Base-by-base conservation (phyloP, 2,329 filamentous ascomycete genomes). In the Hymenoscyphus linearis region DNA sequence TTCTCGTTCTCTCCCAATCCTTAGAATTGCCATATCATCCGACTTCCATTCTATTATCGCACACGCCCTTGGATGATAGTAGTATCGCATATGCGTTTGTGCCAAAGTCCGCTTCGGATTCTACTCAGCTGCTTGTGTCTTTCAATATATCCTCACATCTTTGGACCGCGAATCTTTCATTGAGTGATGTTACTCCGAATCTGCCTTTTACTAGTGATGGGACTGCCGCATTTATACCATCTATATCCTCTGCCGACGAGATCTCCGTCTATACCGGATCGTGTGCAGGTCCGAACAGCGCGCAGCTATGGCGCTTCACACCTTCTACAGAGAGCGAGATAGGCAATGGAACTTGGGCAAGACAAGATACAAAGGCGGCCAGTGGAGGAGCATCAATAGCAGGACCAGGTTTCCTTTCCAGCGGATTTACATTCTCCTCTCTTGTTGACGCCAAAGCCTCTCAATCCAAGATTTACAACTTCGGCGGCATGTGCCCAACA, bases 401-500 rank as follows among this genome's bases (percentile, higher is more conserved):
- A 25, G 63, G 75, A 31, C 73, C 73, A 52, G 81, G 78, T 25
- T 86, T 80, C 64, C 77, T 89, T 27, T 80, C 81, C 2, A 76
- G 76, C 9, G 83, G 60, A 16, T 70, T 74, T 57, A 67, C 62
- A 52, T 74, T 74, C 60, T 72, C 71, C 6, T 66, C 64, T 13
- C 35, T 71, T 0, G 67, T 70, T 13, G 53, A 67, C 10, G 66
- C 65, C n/a, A 68, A 71, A 65, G 67, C 66, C 31, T 69, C 68
- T 18, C 50, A 70, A 26, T 67, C 69, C 71, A 67, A 65, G 27
- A 72, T 76, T 52, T 74, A 76, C 57, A 62, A 71, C 34, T 97
- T 96, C 74, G 93, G 92, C 37, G 93, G 93, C 67, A 96, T 97
- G 91, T 98, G 93, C 70, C 87, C 88, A 2, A 74, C 74, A 7